Evolutionary conservation across 768 basidiomycete species (phyloP).

Genomic region (Mycena polygramma): DNA sequence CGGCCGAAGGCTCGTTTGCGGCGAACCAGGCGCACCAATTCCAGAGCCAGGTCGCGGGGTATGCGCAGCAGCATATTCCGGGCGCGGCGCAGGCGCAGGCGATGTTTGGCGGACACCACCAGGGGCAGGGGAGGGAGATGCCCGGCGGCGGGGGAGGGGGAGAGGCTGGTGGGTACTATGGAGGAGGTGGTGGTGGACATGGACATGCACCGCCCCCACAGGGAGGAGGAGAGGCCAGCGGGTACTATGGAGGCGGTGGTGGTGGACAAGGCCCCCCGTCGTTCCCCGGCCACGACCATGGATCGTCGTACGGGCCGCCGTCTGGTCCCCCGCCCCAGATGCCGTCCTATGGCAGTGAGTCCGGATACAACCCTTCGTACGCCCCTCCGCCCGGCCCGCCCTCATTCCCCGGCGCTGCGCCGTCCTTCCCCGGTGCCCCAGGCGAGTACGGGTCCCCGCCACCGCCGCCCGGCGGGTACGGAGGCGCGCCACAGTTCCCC

Average conservation of each 20-base stretch:
- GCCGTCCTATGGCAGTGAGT: constrained; percentile 36
- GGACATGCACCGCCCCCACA: neutral
- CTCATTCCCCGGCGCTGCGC: constrained; percentile 47
- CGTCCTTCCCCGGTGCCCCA: constrained; percentile 47
- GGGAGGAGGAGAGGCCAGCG: constrained; percentile 44
- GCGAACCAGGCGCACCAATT: constrained; percentile 61
- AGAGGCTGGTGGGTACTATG: constrained; percentile 50
- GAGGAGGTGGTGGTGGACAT: constrained; percentile 2
- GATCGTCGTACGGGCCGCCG: constrained; percentile 41
- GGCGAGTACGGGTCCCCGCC: constrained; percentile 27
- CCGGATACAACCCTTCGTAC: constrained; percentile 52
- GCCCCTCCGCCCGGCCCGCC: constrained; percentile 44
- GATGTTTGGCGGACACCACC: constrained; percentile 44
- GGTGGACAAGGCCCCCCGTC: constrained; percentile 20
- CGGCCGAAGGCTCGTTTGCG: constrained; percentile 63
- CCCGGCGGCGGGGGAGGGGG: constrained; percentile 41
- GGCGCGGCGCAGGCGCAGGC: constrained; percentile 60
- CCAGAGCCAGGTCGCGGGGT: constrained; percentile 63
- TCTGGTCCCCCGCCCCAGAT: constrained; percentile 45
- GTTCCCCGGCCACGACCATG: neutral
- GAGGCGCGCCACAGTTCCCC: constrained; percentile 11
- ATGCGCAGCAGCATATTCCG: constrained; percentile 57
- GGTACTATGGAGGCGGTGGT: constrained; percentile 42
- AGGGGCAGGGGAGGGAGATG: constrained; percentile 33
- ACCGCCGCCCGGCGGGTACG: constrained; percentile 9